Conservation (phyloP, 768 basidiomycete genomes). For the Tephrocybe sp. region DNA sequence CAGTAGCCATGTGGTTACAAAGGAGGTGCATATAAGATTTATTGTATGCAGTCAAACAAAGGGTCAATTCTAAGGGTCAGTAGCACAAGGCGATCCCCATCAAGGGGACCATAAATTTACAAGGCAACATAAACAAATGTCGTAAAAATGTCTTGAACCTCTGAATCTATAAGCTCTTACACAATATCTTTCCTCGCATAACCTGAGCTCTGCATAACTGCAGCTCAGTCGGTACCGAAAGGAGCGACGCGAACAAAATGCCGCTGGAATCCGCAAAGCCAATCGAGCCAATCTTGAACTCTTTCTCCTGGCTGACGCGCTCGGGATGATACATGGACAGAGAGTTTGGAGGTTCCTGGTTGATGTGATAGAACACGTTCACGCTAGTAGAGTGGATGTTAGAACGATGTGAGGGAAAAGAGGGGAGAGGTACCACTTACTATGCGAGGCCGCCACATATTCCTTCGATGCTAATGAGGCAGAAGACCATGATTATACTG, state of each 20-base stretch:
- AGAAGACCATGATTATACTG: conserved; percentile 57
- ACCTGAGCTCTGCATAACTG: conserved; percentile 72
- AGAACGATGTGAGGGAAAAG: neutral
- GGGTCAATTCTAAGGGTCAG: too few relatives aligned
- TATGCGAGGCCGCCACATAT: conserved; percentile 92
- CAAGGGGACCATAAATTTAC: too few relatives aligned
- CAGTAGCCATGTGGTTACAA: too few relatives aligned
- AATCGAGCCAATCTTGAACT: conserved; percentile 89
- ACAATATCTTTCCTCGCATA: conserved; percentile 64
- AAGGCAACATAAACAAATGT: too few relatives aligned
- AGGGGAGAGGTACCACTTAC: conserved; percentile 45
- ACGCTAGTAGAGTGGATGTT: conserved; percentile 46
- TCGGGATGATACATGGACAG: conserved; percentile 47
- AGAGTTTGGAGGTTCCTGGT: conserved; percentile 61
- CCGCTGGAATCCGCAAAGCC: conserved; percentile 86
- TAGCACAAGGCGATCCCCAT: too few relatives aligned
- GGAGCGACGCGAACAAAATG: conserved; percentile 58
- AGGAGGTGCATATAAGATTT: too few relatives aligned
- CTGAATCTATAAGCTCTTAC: conserved; percentile 59
- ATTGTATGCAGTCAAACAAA: too few relatives aligned
- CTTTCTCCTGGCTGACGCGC: conserved; percentile 68
- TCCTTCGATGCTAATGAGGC: conserved; percentile 83
- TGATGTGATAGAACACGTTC: conserved; percentile 82
- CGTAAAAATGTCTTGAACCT: too few relatives aligned
- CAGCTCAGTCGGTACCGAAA: conserved; percentile 74